Conservation (phyloP, 345 rosid genomes). For the Hypericum perforatum region DNA sequence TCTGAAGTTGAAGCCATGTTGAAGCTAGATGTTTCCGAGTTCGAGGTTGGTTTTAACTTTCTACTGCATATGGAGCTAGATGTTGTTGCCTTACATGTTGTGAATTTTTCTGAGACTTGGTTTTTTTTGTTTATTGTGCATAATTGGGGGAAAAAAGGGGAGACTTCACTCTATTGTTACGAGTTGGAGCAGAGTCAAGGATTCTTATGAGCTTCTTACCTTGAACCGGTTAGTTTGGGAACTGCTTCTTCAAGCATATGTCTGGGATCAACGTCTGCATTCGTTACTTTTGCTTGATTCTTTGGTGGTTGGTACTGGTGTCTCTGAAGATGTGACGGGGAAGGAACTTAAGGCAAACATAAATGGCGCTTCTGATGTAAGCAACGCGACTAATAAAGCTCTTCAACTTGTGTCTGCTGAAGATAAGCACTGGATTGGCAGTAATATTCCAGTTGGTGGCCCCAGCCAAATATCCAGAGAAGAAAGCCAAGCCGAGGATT, state of each 20-base stretch:
- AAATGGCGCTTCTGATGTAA: slow-evolving; percentile 11
- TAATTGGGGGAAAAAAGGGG: slow-evolving; percentile 22
- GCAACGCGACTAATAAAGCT: slow-evolving; percentile 12
- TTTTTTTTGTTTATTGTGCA: slow-evolving; percentile 2
- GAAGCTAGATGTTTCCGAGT: slow-evolving; percentile 40
- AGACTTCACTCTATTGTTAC: slow-evolving; percentile 31
- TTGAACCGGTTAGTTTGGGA: slow-evolving; percentile 68
- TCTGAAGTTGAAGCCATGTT: slow-evolving; percentile 56
- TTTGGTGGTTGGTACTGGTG: slow-evolving; percentile 24
- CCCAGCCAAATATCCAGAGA: slow-evolving; percentile 16
- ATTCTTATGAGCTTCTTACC: slow-evolving; percentile 39
- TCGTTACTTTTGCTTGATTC: slow-evolving; percentile 47
- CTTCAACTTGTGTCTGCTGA: slow-evolving; percentile 15
- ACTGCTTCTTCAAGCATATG: slow-evolving; percentile 58
- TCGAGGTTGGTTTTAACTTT: slow-evolving; percentile 51
- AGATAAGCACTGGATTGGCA: slow-evolving; percentile 22
- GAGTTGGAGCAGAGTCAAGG: slow-evolving; percentile 33
- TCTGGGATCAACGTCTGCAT: slow-evolving; percentile 73
- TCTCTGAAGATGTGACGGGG: slow-evolving; percentile 20
- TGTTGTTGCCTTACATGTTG: no score
- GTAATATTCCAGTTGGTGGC: slow-evolving; percentile 34
- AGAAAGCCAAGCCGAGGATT: slow-evolving; percentile 20
- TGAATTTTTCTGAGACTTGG: not conserved
- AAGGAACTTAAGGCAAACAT: slow-evolving; percentile 20
- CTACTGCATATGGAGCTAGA: no score